Conservation (phyloP, 306 rosid genomes). For the Corylus avellana region DNA sequence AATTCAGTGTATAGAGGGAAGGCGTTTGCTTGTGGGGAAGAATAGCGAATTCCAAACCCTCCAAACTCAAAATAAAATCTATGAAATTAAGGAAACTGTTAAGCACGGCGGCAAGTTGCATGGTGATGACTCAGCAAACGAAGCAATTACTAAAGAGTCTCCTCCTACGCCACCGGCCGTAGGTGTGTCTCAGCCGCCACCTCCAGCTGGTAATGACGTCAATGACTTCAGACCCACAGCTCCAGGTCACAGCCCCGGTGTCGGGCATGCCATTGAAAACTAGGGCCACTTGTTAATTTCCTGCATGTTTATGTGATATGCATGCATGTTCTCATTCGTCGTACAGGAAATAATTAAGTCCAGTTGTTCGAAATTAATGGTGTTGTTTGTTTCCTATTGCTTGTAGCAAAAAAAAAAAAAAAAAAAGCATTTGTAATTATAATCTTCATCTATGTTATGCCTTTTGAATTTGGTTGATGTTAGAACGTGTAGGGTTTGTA, state of each 20-base stretch:
- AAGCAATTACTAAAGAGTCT: slow-evolving; percentile 8
- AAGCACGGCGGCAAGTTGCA: background rate
- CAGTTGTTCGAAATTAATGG: background rate
- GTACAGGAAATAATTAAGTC: background rate
- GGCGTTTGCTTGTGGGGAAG: slow-evolving; percentile 30
- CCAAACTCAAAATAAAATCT: slow-evolving; percentile 15
- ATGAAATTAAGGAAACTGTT: background rate
- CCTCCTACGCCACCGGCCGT: slow-evolving; percentile 29
- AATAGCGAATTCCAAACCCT: slow-evolving; percentile 6
- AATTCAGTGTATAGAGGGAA: slow-evolving; percentile 28
- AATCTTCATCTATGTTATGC: no score
- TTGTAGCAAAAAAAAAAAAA: no score
- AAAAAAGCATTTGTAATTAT: no score
- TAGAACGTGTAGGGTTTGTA: no score
- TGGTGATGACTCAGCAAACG: background rate
- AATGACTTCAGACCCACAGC: slow-evolving; percentile 57
- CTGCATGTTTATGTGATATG: background rate
- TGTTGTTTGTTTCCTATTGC: no score
- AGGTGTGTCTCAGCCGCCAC: slow-evolving; percentile 25
- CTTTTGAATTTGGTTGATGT: no score
- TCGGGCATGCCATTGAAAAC: slow-evolving; percentile 56
- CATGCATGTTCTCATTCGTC: background rate
- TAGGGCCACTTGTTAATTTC: slow-evolving; percentile 19
- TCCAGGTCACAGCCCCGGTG: slow-evolving; percentile 87
- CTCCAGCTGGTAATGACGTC: slow-evolving; percentile 24